A percentile compares a stretch with the other conserved stretches of the same genome.
These are phyloP conservation scores for Ensete glaucum DNA, from an alignment of 176 grass and related monocot species.

Conservation along the genomic window DNA sequence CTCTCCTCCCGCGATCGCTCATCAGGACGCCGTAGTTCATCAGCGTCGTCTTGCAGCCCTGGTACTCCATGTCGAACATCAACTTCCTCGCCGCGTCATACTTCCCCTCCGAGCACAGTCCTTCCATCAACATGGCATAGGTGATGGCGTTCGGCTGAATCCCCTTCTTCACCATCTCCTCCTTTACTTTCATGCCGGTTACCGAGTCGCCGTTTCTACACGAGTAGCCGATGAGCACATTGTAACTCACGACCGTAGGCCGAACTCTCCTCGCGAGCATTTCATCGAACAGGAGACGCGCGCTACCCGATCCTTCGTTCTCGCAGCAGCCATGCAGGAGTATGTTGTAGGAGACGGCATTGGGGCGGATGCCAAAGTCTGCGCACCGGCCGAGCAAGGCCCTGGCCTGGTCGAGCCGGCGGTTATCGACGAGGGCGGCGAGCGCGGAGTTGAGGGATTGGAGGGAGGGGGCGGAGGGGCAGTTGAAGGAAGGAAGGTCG, in stretches of 20 bases:
- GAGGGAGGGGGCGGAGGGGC: constrained; percentile 30
- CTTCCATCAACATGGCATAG: constrained; percentile 54
- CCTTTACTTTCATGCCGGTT: constrained; percentile 28
- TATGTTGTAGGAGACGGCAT: constrained; percentile 81
- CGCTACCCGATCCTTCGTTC: constrained; percentile 32
- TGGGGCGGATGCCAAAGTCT: constrained; percentile 49
- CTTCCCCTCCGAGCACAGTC: constrained; percentile 34
- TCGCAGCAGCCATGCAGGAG: constrained; percentile 48
- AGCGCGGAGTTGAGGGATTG: constrained; percentile 64
- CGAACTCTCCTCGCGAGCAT: constrained; percentile 55
- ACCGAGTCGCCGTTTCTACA: constrained; percentile 38
- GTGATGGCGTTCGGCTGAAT: constrained; percentile 54
- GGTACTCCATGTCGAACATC: constrained; percentile 97
- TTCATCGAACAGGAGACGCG: constrained; percentile 55
- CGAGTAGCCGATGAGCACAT: constrained; percentile 46
- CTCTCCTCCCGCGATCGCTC: constrained; percentile 30
- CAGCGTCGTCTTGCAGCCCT: constrained; percentile 51
- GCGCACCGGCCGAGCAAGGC: constrained; percentile 33
- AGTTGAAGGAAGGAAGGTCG: constrained; percentile 47
- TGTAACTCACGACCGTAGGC: constrained; percentile 57
- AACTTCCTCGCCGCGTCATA: constrained; percentile 56
- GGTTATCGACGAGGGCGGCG: constrained; percentile 50
- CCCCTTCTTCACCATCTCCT: constrained; percentile 49
- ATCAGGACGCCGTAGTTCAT: constrained; percentile 80
- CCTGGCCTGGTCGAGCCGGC: constrained; percentile 31